phyloP scores from a whole-genome alignment of 371 early-diverging fungal species.

The Phascolomyces articulosus region DNA sequence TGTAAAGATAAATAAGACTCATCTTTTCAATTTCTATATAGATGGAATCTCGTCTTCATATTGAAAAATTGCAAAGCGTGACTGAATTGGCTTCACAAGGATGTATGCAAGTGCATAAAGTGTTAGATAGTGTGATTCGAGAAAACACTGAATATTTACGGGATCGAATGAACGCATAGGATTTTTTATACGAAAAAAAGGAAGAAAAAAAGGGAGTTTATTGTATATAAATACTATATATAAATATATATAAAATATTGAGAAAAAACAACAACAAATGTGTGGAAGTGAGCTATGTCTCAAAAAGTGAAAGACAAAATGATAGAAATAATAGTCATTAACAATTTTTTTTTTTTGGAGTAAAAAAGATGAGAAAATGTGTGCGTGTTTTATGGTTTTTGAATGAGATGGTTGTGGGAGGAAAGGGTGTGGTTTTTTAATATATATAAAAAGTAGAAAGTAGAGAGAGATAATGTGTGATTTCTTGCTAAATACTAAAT shows the following conservation, averaged over 20 bases:
- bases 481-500: not conserved
- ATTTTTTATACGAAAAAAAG: not conserved
- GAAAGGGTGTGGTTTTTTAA: too few species aligned
- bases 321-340: too few species aligned
- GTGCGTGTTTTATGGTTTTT: too few species aligned
- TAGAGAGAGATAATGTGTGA: too few species aligned
- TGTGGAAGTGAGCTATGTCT: too few species aligned
- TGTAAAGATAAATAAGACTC: not conserved
- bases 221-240: not conserved
- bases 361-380: too few species aligned
- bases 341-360: too few species aligned
- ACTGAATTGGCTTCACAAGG: conserved; percentile 82
- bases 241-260: not conserved
- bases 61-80: conserved; percentile 82
- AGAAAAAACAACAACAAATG: not conserved
- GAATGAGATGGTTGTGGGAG: too few species aligned
- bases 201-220: not conserved
- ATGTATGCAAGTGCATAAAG: conserved; percentile 76
- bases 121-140: conserved; percentile 80
- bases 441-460: too few species aligned
- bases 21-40: conserved; percentile 43
- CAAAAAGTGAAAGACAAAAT: too few species aligned
- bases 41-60: conserved; percentile 89
- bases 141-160: conserved; percentile 54
- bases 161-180: conserved; percentile 43